phyloP scores from a whole-genome alignment of 1,284 basidiomycete genomes.

The Irpex sp. region DNA sequence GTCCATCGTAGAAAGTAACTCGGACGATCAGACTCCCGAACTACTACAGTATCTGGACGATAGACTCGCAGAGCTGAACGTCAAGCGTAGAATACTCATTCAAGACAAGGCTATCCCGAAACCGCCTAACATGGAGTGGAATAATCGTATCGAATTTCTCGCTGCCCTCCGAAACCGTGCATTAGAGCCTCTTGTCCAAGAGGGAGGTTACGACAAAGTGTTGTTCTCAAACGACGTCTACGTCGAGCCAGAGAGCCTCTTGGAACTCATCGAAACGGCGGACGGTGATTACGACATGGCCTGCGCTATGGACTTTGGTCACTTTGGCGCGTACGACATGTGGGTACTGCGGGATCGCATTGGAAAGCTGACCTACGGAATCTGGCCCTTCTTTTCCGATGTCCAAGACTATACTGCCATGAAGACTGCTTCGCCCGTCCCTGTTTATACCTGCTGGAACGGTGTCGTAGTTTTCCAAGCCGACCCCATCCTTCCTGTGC shows the following conservation, averaged over 20 bases:
- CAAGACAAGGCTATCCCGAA: constrained; percentile 27
- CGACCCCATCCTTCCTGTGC: constrained; percentile 38
- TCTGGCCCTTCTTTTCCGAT: constrained; percentile 54
- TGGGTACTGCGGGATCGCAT: constrained; percentile 43
- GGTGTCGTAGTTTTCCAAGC: constrained; percentile 50
- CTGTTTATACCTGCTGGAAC: constrained; percentile 59
- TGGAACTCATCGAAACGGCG: constrained; percentile 45
- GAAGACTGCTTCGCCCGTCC: constrained; percentile 38
- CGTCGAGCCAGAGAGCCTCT: constrained; percentile 40
- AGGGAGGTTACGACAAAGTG: constrained; percentile 38
- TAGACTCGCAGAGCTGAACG: constrained; percentile 27
- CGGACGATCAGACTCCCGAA: constrained; percentile 38
- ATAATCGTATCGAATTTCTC: constrained; percentile 41
- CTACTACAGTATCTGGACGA: constrained; percentile 35
- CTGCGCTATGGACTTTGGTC: constrained; percentile 49
- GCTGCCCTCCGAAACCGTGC: constrained; percentile 42
- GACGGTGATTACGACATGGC: constrained; percentile 50
- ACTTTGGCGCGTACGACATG: constrained; percentile 42
- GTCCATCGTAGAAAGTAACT: constrained; percentile 55
- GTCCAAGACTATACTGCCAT: constrained; percentile 30
- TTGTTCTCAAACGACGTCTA: constrained; percentile 51
- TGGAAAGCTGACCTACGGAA: constrained; percentile 35
- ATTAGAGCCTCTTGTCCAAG: constrained; percentile 38
- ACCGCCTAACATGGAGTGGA: constrained; percentile 32
- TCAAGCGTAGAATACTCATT: constrained; percentile 33